Evolutionary conservation across 2,329 filamentous ascomycete species (phyloP).

Genomic region (Myriosclerotinia curreyana): DNA sequence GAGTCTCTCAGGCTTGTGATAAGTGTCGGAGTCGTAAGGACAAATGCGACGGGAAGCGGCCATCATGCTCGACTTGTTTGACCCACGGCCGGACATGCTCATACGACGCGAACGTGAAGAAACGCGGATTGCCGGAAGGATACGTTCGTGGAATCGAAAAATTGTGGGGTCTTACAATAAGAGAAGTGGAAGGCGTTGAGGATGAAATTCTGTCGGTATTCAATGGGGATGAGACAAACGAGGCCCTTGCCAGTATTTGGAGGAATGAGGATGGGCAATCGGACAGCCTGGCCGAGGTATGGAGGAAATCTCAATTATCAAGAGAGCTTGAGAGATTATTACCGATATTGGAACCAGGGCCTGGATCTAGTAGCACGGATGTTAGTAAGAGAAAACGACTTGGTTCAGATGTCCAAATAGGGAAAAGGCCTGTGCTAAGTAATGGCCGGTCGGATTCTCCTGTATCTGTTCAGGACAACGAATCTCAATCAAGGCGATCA

Average conservation of each 20-base stretch:
- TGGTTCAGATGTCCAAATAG: slow-evolving; percentile 28
- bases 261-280: slow-evolving; percentile 34
- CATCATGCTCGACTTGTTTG: slow-evolving; percentile 60
- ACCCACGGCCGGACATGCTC: slow-evolving; percentile 51
- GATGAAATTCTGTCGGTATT: slow-evolving; percentile 47
- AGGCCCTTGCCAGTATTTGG: slow-evolving; percentile 37
- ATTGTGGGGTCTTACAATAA: slow-evolving; percentile 53
- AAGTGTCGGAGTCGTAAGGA: slow-evolving; percentile 54
- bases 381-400: slow-evolving; percentile 32
- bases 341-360: slow-evolving; percentile 32
- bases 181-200: slow-evolving; percentile 49
- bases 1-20: slow-evolving; percentile 53
- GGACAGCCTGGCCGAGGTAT: slow-evolving; percentile 35
- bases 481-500: neutral
- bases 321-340: slow-evolving; percentile 37
- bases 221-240: slow-evolving; percentile 41
- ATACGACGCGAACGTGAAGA: slow-evolving; percentile 72
- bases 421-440: slow-evolving; percentile 22
- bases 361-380: slow-evolving; percentile 23
- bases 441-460: slow-evolving; percentile 11
- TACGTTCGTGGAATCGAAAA: slow-evolving; percentile 72
- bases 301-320: slow-evolving; percentile 38
- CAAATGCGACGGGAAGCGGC: slow-evolving; percentile 59
- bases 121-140: slow-evolving; percentile 75
- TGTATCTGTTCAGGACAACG: neutral